Base-by-base conservation (phyloP, 2,329 filamentous ascomycete genomes). In the Cytospora mali region DNA sequence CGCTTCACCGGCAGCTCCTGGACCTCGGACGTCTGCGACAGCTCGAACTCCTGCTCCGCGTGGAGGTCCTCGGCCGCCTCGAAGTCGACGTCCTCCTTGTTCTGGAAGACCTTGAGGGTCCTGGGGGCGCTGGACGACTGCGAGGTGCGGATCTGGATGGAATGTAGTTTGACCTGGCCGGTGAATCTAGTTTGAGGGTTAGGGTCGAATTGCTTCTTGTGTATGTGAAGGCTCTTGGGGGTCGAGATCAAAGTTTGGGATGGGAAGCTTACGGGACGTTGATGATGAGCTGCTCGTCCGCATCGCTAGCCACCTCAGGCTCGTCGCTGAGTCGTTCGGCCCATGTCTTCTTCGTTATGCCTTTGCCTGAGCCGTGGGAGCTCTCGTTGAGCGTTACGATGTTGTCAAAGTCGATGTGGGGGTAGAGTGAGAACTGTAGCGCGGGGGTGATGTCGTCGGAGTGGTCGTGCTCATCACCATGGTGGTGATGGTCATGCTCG, bases 201-300 rank as follows among this genome's bases (percentile, higher is more conserved):
- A 18, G 18, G 46, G 29, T 62, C 21, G 52, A 21, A n/a, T 42
- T 53, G 11, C 31, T 52, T 54, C 55, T 35, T 48, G 28, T 50
- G n/a, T 52, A 29, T 60, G 25, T 31, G 55, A 46, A 66, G 48
- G 27, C 6, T 13, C 16, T 18, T 21, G 25, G 1, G 11, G 21
- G 5, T 0, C 23, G 13, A 21, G 31, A n/a, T 25, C 29, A 52
- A 16, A 42, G 13, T 4, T 23, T 28, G 7, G 21, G 6, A 18
- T 28, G 50, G 54, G 39, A 31, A 21, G 81, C 90, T 69, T 78
- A 96, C 90, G 95, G 95, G 42, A 98, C 84, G 66, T 89, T 88
- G 83, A 99, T 92, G 61, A 99, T 79, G n/a, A 99, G 77, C 79
- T 99, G 93, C 79, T 97, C 93, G 74, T 98, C 95, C 0, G 89